Base-by-base conservation (phyloP, 495 filamentous ascomycete species). In the Lophiostoma macrostomum region DNA sequence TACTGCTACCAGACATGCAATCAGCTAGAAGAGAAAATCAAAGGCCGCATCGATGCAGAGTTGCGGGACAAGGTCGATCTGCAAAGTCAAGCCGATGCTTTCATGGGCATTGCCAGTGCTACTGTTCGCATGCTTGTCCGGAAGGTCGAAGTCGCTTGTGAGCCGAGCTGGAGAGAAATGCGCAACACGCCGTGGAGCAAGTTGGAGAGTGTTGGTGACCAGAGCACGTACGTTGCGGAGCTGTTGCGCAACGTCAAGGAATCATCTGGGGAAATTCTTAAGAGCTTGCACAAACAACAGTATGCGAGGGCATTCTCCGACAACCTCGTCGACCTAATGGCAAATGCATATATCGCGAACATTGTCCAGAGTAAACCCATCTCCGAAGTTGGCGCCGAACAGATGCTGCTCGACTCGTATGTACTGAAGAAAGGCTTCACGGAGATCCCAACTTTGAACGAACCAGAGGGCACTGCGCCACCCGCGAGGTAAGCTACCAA, bases 241-340 rank as follows among this genome's bases (percentile, higher is more conserved):
- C 74, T 97, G 5, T 67, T 96, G 41, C 75, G 76, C 18, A 81
- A 81, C 52, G 74, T 91, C 36, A 88, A 91, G 54, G 70, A 71
- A 7, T 83, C 80, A 45, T 74, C 82, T 13, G 75, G 78, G 8
- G 89, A 94, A 62, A 85, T 91, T 14, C 67, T 97, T 2, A 77
- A 77, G 11, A 67, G 90, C 31, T 74, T 97, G n/a, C 82, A 84
- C 56, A 98, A 97, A 72, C 89, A 85, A 56, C 89, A 95, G 62
- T 97, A 96, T 69, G 88, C 91, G 12, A 76, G 94, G 25, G 89
- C 93, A 2, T 96, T 97, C 64, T 93, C 89, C 54, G 94, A 97
- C 64, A 89, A 96, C 60, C 67, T 96, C 14, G 89, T 98, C 13
- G 94, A 98, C 64, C 74, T 86, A 52, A 73, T 96, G 45, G 83